Evolutionary conservation across 768 basidiomycete genomes (phyloP).

Genomic region (Russula lepida): DNA sequence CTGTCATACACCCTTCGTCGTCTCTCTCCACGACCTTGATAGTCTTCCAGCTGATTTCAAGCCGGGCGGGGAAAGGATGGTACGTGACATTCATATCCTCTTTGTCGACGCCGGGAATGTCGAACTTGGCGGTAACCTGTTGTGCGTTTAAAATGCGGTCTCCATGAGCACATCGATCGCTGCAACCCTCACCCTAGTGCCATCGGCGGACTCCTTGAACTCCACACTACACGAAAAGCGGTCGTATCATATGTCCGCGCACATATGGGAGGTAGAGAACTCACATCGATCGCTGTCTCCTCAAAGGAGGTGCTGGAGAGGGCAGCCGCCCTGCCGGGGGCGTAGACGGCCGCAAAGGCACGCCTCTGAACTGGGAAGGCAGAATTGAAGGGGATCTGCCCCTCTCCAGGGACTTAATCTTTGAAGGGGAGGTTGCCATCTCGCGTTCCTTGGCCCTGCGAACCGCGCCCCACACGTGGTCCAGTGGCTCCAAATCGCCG

Average conservation of each 20-base stretch:
- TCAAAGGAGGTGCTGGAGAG: slow-evolving; percentile 32
- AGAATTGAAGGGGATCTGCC: slow-evolving; percentile 11
- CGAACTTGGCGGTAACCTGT: slow-evolving; percentile 59
- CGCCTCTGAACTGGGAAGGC: slow-evolving; percentile 11
- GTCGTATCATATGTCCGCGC: background rate
- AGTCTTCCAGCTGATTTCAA: slow-evolving; percentile 61
- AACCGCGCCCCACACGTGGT: slow-evolving; percentile 59
- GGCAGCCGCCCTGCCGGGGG: background rate
- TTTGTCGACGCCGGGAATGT: slow-evolving; percentile 60
- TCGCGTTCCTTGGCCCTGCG: slow-evolving; percentile 55
- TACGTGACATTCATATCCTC: slow-evolving; percentile 71
- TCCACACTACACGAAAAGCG: slow-evolving; percentile 40
- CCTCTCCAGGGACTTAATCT: slow-evolving; percentile 61
- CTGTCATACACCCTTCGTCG: slow-evolving; percentile 50
- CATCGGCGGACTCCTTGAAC: slow-evolving; percentile 64
- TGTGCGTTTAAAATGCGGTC: background rate
- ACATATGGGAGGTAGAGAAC: slow-evolving; percentile 19
- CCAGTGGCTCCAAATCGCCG: slow-evolving; percentile 32
- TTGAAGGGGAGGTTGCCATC: slow-evolving; percentile 60
- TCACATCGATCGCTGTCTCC: slow-evolving; percentile 60
- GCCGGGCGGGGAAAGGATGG: slow-evolving; percentile 38
- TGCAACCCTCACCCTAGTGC: slow-evolving; percentile 38
- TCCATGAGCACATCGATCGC: slow-evolving; percentile 21
- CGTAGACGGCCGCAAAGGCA: slow-evolving; percentile 2
- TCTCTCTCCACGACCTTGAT: slow-evolving; percentile 47